Percentiles rank a stretch among this genome's conserved stretches.
Evolutionary conservation across 352 stramenopile genomes (phyloP).

Genomic region (Peronospora tabacina): DNA sequence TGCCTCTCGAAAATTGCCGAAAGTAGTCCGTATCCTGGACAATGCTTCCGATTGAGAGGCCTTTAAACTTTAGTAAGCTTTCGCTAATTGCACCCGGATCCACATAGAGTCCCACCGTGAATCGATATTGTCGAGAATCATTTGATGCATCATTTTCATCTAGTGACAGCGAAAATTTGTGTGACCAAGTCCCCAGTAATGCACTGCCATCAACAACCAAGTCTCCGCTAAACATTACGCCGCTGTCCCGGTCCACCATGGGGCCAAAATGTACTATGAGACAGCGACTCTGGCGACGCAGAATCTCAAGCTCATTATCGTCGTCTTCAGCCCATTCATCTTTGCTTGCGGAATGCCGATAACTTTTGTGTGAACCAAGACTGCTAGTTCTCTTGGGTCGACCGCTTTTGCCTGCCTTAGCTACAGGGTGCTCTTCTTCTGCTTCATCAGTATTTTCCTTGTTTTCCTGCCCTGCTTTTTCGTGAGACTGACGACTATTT

Average conservation of each 20-base stretch:
- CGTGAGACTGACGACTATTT: conserved; percentile 1
- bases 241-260: conserved; percentile 60
- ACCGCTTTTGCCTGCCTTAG: conserved; percentile 15
- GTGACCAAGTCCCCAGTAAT: conserved; percentile 62
- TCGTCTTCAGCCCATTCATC: conserved; percentile 62
- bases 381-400: conserved; percentile 12
- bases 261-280: conserved; percentile 57
- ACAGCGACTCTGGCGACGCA: conserved; percentile 54
- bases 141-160: conserved; percentile 30
- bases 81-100: conserved; percentile 54
- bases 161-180: conserved; percentile 40
- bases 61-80: conserved; percentile 74
- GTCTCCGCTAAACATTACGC: conserved; percentile 49
- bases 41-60: conserved; percentile 67
- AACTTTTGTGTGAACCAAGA: conserved; percentile 3
- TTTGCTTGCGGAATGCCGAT: conserved; percentile 32
- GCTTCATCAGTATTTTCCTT: conserved; percentile 1
- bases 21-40: conserved; percentile 74
- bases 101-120: conserved; percentile 60
- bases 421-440: conserved; percentile 5
- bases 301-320: conserved; percentile 51
- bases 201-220: conserved; percentile 47
- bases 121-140: conserved; percentile 32
- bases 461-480: conserved; percentile 7
- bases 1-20: conserved; percentile 45